Percentiles rank a stretch among this genome's conserved stretches.
Conservation (phyloP, 805 yeast genomes). For the Candida sonorensis region DNA sequence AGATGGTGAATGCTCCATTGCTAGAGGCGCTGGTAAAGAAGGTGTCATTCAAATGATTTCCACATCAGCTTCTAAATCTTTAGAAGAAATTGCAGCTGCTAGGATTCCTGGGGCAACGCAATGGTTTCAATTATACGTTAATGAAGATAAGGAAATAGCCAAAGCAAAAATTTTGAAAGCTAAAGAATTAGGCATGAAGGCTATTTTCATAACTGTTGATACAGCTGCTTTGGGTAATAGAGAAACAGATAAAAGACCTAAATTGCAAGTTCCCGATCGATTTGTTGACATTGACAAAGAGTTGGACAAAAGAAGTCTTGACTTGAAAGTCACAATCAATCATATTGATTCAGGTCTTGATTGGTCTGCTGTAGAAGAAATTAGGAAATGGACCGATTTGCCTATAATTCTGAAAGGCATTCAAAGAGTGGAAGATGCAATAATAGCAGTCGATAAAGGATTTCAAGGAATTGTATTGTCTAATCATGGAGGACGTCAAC, state of each 20-base stretch:
- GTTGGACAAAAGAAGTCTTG: conserved; percentile 68
- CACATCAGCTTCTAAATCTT: conserved; percentile 81
- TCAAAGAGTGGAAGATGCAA: conserved; percentile 75
- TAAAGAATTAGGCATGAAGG: conserved; percentile 68
- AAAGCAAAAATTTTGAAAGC: conserved; percentile 60
- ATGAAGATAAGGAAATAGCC: conserved; percentile 64
- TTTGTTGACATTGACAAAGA: conserved; percentile 37
- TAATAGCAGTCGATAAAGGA: conserved; percentile 66
- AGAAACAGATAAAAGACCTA: conserved; percentile 47
- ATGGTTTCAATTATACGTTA: conserved; percentile 87
- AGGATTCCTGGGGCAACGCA: conserved; percentile 63
- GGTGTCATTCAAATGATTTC: conserved; percentile 85
- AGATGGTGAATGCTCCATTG: conserved; percentile 84
- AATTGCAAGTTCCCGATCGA: conserved; percentile 33
- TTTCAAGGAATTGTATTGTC: conserved; percentile 75
- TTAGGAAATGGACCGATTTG: conserved; percentile 48
- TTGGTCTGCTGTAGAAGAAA: conserved; percentile 59
- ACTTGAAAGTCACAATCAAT: conserved; percentile 78
- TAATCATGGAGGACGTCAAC: conserved; percentile 87
- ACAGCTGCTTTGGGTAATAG: conserved; percentile 90
- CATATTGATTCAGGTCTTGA: conserved; percentile 67
- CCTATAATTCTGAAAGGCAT: conserved; percentile 78
- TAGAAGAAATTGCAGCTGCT: conserved; percentile 77
- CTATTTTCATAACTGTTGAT: conserved; percentile 84
- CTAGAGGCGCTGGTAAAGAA: conserved; percentile 73